Evolutionary conservation across 805 yeast genomes (phyloP).

Genomic region (Wickerhamomyces tratensis): DNA sequence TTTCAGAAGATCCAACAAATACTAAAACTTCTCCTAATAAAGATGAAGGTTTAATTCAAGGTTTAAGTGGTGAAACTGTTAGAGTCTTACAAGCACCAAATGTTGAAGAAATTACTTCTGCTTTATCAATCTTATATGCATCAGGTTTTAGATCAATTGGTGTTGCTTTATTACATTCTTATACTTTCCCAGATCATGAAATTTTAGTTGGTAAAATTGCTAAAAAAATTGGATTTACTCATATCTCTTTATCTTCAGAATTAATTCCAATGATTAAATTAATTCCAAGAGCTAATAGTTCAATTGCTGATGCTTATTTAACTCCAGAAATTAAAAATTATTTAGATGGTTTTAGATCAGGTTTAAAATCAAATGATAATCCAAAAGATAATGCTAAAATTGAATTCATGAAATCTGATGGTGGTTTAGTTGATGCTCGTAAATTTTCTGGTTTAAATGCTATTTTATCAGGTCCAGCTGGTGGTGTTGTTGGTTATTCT

Average conservation of each 20-base stretch:
- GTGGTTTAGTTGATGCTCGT: conserved; percentile 82
- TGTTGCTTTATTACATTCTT: conserved; percentile 63
- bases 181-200: conserved; percentile 68
- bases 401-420: conserved; percentile 94
- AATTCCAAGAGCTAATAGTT: conserved; percentile 66
- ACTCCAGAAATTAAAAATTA: conserved; percentile 72
- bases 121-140: conserved; percentile 35
- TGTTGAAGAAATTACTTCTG: conserved; percentile 27
- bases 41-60: conserved; percentile 31
- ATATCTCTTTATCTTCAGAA: conserved; percentile 59
- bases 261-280: conserved; percentile 74
- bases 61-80: conserved; percentile 62
- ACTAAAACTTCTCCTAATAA: conserved; percentile 6
- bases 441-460: conserved; percentile 84
- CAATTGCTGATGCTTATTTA: conserved; percentile 74
- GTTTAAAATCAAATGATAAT: conserved; percentile 34
- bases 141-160: conserved; percentile 63
- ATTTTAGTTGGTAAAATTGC: conserved; percentile 49
- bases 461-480: conserved; percentile 93
- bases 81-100: conserved; percentile 46
- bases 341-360: conserved; percentile 48
- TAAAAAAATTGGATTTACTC: conserved; percentile 50
- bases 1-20: conserved; percentile 58
- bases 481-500: conserved; percentile 93
- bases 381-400: conserved; percentile 36